A percentile compares a stretch with the other conserved stretches of the same genome.
Evolutionary conservation across 306 rosid species (phyloP).

Genomic region (Senna siamea): DNA sequence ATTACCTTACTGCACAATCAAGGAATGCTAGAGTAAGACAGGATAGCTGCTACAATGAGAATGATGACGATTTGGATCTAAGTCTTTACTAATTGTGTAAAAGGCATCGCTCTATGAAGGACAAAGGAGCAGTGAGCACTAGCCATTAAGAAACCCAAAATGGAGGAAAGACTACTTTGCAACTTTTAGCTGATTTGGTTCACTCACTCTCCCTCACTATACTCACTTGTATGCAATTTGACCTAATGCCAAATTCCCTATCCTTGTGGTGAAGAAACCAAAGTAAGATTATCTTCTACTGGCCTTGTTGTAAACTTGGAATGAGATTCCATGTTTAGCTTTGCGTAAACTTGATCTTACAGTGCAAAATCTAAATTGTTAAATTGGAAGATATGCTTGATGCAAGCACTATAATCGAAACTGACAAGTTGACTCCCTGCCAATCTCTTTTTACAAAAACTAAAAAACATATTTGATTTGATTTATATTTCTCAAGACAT

Average conservation of each 20-base stretch:
- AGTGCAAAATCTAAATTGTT: background rate
- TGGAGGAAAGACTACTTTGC: too few species aligned
- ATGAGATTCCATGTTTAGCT: background rate
- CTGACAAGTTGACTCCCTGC: background rate
- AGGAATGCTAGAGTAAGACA: background rate
- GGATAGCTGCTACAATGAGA: background rate
- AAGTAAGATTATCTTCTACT: background rate
- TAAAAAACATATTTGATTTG: too few species aligned
- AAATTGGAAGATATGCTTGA: background rate
- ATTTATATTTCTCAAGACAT: too few species aligned
- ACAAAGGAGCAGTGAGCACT: background rate
- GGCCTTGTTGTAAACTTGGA: background rate
- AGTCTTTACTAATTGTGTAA: background rate
- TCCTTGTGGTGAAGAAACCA: constrained; percentile 60
- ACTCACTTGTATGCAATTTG: too few species aligned
- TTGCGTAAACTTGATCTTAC: background rate
- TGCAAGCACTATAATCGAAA: background rate
- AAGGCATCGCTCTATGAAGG: background rate
- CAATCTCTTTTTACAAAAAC: background rate
- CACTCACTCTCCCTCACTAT: too few species aligned
- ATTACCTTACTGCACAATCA: background rate
- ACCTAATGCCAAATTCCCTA: constrained; percentile 61
- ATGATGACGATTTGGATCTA: background rate
- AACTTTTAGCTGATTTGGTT: too few species aligned
- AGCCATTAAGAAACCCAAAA: too few species aligned